Base-by-base conservation (phyloP, 75 land plant genomes). In the Larix kaempferi region DNA sequence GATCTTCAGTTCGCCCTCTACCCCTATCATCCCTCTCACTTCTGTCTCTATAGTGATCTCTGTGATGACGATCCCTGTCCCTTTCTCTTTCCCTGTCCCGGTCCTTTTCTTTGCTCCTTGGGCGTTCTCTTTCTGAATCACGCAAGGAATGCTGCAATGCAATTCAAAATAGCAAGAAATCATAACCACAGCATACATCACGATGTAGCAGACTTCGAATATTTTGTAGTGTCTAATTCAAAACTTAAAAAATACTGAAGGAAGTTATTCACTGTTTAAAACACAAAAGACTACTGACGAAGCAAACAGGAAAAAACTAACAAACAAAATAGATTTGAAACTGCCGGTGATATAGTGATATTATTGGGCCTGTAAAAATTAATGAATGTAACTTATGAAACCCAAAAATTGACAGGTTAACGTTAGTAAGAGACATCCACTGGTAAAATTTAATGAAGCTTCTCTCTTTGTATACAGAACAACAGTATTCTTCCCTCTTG, bases 31-130 rank as follows among this genome's bases (percentile, higher is more conserved):
- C 81, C 54, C 84, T 74, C 41, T 52, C 59, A 72, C 79, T 81
- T 67, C 89, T 81, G 58, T 80, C 89, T 55, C 81, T 83, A 56
- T 82, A 78, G 57, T 73, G 77, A 39, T 88, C 90, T 57, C 86
- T 74, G 29, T 76, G 81, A 59, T 86, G 82, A 13, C 83, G 78
- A 55, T 80, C 86, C 80, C 78, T 78, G 33, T 80, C 88, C 58
- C 78, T 78, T 8, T 82, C 69, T 33, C 74, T 57, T 3, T 72
- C 56, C 69, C 81, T 61, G 16, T 58, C 78, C 37, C 79, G 60
- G 22, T 73, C 72, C 69, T 74, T 81, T 41, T 88, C 90, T 44
- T 80, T 75, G 56, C 58, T 75, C 64, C 80, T 85, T 57, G 66
- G 85, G 39, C 78, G 80, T 33, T 82, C 84, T 49, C 77, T 77